Evolutionary conservation across 257 asterid genomes (phyloP).

Genomic region (Scutellaria galericulata): DNA sequence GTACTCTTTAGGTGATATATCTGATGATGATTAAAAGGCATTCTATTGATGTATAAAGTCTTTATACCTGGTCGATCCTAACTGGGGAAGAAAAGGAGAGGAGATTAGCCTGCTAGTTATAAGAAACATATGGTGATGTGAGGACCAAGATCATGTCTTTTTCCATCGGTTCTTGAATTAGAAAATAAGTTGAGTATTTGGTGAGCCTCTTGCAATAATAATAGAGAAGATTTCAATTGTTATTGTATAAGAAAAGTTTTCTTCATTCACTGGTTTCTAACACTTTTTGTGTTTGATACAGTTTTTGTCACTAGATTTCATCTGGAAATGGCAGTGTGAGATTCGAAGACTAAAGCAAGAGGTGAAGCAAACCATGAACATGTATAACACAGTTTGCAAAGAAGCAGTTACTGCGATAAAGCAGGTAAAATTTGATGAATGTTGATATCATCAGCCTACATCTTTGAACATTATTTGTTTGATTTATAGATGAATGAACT

Average conservation of each 20-base stretch:
- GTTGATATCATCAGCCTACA: too few relatives aligned
- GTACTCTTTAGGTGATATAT: neutral
- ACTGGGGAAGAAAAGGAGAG: neutral
- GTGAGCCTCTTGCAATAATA: neutral
- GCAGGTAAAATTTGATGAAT: too few relatives aligned
- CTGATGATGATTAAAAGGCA: neutral
- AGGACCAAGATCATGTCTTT: neutral
- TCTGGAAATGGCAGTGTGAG: too few relatives aligned
- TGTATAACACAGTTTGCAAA: too few relatives aligned
- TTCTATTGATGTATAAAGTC: neutral
- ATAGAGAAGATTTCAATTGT: neutral
- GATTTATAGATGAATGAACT: too few relatives aligned
- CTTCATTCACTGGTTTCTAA: too few relatives aligned
- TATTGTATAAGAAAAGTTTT: neutral
- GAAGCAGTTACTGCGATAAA: too few relatives aligned
- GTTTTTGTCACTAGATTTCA: too few relatives aligned
- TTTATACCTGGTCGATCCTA: neutral
- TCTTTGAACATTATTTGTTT: too few relatives aligned
- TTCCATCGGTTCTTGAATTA: neutral
- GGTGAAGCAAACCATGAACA: too few relatives aligned
- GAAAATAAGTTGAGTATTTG: neutral
- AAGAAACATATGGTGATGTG: neutral
- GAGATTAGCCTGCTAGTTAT: neutral
- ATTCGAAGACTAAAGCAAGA: too few relatives aligned
- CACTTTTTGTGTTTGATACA: too few relatives aligned